phyloP scores from a whole-genome alignment of 257 asterid species.

The Rubia yunnanensis region DNA sequence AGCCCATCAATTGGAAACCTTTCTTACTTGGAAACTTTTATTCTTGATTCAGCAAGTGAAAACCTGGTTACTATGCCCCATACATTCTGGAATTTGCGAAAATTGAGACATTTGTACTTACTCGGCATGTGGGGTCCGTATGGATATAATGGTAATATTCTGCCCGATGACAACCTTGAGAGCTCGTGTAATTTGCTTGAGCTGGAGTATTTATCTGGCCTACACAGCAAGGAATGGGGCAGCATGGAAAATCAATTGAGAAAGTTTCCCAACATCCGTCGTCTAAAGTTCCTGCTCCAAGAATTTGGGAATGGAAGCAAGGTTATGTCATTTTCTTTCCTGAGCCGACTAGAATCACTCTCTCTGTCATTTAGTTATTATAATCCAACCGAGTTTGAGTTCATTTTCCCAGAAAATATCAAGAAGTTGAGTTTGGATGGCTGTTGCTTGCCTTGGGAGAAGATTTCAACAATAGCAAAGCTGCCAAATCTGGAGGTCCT shows the following conservation, averaged over 20 bases:
- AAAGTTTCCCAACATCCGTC: slow-evolving; percentile 6
- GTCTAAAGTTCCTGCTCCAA: not conserved
- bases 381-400: not conserved
- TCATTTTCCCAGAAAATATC: not conserved
- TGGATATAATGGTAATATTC: not conserved
- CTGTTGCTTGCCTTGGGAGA: not conserved
- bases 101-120: not conserved
- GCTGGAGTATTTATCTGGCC: not conserved
- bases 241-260: not conserved
- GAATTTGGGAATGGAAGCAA: not conserved
- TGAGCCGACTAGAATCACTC: slow-evolving; percentile 1
- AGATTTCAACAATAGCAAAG: not conserved
- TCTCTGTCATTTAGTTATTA: not conserved
- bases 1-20: not conserved
- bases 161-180: not conserved
- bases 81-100: not conserved
- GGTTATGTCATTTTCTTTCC: not conserved
- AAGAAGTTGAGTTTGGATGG: not conserved
- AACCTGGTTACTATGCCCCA: not conserved
- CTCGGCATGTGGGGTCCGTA: not conserved
- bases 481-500: slow-evolving; percentile 6
- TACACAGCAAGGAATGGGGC: not conserved
- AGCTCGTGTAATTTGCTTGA: not conserved
- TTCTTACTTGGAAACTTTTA: not conserved
- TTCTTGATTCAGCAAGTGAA: too few relatives aligned